Evolutionary conservation across 2,329 filamentous ascomycete genomes (phyloP).

Genomic region (Apiospora sp.): DNA sequence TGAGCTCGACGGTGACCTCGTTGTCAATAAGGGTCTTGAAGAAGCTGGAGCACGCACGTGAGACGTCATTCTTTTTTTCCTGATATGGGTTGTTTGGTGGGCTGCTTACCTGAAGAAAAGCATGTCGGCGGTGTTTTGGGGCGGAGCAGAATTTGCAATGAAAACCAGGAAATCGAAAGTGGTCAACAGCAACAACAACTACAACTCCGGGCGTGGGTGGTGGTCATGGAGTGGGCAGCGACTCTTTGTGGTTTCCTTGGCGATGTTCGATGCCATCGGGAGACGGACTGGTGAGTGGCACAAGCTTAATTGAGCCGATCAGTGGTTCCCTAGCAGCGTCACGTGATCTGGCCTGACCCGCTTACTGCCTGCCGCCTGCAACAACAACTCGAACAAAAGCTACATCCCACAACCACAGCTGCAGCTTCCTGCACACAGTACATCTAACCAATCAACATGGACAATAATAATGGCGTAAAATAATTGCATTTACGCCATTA

Average conservation of each 20-base stretch:
- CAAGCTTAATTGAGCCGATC: background rate
- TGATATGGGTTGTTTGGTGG: background rate
- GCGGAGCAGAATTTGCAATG: slow-evolving; percentile 24
- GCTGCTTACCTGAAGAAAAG: slow-evolving; percentile 38
- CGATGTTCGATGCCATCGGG: slow-evolving; percentile 15
- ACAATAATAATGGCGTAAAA: no score
- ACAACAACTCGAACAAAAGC: no score
- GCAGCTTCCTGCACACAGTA: background rate
- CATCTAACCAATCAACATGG: no score
- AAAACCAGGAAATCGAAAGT: background rate
- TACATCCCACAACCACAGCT: background rate
- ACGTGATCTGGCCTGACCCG: slow-evolving; percentile 1
- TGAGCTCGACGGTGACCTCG: slow-evolving; percentile 97
- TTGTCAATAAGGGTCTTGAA: slow-evolving; percentile 99
- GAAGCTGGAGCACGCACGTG: slow-evolving; percentile 67
- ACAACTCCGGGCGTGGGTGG: background rate
- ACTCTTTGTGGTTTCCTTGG: slow-evolving; percentile 6
- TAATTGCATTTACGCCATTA: no score
- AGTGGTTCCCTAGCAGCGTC: background rate
- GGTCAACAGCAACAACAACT: background rate
- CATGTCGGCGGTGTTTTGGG: slow-evolving; percentile 29
- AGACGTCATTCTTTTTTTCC: background rate
- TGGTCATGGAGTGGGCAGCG: background rate
- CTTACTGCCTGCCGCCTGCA: background rate
- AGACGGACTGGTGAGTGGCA: slow-evolving; percentile 1